Evolutionary conservation across 495 filamentous ascomycete genomes (phyloP).

Genomic region (Penicillium samsonianum): DNA sequence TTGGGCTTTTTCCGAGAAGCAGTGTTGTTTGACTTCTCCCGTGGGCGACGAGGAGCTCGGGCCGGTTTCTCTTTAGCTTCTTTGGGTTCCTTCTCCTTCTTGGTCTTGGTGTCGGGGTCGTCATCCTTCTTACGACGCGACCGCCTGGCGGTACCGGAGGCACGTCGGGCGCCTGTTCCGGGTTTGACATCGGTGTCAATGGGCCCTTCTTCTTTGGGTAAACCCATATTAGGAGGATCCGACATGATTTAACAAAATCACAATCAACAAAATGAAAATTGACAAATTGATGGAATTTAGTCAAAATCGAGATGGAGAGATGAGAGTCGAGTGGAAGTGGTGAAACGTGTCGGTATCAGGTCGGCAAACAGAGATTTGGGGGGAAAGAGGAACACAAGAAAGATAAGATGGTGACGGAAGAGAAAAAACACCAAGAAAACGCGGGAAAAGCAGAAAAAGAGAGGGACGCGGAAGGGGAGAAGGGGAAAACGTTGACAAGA

Average conservation of each 20-base stretch:
- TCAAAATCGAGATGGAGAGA: background rate
- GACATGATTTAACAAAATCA: constrained; percentile 25
- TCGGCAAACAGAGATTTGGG: background rate
- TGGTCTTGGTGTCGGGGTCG: constrained; percentile 25
- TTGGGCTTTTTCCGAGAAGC: constrained; percentile 51
- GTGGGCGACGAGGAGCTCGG: constrained; percentile 39
- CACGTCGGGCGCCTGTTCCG: constrained; percentile 30
- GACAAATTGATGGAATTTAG: background rate
- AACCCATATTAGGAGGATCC: constrained; percentile 17
- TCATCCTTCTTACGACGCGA: constrained; percentile 53
- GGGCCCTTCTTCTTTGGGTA: constrained; percentile 23
- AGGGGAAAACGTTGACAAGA: constrained; percentile 12
- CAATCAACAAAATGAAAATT: background rate
- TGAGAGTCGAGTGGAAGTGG: background rate
- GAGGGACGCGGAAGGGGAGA: constrained; percentile 17
- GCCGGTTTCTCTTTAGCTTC: constrained; percentile 40
- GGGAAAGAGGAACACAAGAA: constrained; percentile 41
- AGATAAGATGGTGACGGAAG: constrained; percentile 19
- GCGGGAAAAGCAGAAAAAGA: constrained; percentile 5
- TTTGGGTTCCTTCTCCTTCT: constrained; percentile 30
- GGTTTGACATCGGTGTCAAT: constrained; percentile 18
- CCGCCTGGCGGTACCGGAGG: constrained; percentile 36
- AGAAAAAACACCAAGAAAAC: constrained; percentile 13
- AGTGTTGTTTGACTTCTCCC: constrained; percentile 41
- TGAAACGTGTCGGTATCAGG: constrained; percentile 6